A percentile compares a stretch with the other conserved stretches of the same genome.
Evolutionary conservation across 768 basidiomycete species (phyloP).

Genomic region (Imleria badia): DNA sequence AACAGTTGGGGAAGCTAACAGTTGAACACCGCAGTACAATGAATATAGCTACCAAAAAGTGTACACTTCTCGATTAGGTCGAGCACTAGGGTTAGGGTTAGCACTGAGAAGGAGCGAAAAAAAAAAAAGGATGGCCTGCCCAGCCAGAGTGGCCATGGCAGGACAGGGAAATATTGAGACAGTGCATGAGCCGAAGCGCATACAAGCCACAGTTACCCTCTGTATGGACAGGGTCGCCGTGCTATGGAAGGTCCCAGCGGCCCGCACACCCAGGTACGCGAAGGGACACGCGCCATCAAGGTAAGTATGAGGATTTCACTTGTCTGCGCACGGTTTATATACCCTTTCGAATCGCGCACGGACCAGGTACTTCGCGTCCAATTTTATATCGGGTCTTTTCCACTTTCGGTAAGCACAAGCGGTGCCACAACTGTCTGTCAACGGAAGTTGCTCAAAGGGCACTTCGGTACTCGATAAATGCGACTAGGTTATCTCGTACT

Average conservation of each 20-base stretch:
- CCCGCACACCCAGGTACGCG: slow-evolving; percentile 44
- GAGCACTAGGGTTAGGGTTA: slow-evolving; percentile 48
- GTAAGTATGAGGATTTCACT: slow-evolving; percentile 37
- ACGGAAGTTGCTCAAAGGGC: slow-evolving; percentile 48
- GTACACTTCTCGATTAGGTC: not conserved
- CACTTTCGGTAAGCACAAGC: not conserved
- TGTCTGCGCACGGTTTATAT: slow-evolving; percentile 29
- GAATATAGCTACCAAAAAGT: too few species aligned
- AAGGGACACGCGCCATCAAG: slow-evolving; percentile 6
- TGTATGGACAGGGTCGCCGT: slow-evolving; percentile 71
- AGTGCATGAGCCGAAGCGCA: slow-evolving; percentile 70
- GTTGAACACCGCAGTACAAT: too few species aligned
- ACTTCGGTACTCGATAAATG: slow-evolving; percentile 72
- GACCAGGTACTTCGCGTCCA: slow-evolving; percentile 18
- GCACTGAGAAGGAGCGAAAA: slow-evolving; percentile 28
- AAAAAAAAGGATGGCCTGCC: slow-evolving; percentile 43
- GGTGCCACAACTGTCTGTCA: too few species aligned
- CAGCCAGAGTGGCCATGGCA: slow-evolving; percentile 54
- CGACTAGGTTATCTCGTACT: slow-evolving; percentile 70
- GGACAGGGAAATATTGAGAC: slow-evolving; percentile 75
- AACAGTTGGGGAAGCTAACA: too few species aligned
- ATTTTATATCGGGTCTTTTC: not conserved
- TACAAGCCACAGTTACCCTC: slow-evolving; percentile 58
- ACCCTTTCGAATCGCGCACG: slow-evolving; percentile 22
- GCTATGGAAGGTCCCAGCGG: slow-evolving; percentile 58